phyloP scores from a whole-genome alignment of 129 eudicot species.

The Glebionis coronaria region DNA sequence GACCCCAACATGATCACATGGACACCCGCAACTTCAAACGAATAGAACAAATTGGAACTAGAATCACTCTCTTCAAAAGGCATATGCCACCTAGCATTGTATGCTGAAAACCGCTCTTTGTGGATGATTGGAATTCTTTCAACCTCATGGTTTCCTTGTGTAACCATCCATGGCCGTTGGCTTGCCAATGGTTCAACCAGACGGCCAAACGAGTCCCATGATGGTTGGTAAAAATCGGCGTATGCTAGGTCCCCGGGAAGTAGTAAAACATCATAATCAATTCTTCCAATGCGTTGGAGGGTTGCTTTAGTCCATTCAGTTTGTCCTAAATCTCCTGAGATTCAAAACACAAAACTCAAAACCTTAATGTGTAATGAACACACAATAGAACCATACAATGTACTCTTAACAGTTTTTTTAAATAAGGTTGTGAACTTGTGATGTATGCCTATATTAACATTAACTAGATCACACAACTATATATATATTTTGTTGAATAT shows the following conservation, averaged over 20 bases:
- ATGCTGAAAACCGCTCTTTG: conserved; percentile 39
- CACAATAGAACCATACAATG: too few species aligned
- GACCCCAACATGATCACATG: conserved; percentile 82
- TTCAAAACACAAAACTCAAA: too few species aligned
- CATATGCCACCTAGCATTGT: conserved; percentile 76
- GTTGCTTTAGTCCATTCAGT: conserved; percentile 70
- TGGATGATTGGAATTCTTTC: conserved; percentile 54
- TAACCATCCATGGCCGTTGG: conserved; percentile 87
- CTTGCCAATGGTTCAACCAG: conserved; percentile 67
- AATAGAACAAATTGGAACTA: conserved; percentile 57
- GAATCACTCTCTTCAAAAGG: conserved; percentile 76
- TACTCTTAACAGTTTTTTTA: neutral
- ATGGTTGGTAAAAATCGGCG: conserved; percentile 50
- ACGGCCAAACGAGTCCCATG: conserved; percentile 72
- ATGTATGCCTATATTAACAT: too few species aligned
- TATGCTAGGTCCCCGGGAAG: conserved; percentile 76
- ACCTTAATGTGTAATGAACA: neutral
- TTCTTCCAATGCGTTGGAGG: conserved; percentile 47
- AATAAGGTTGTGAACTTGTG: too few species aligned
- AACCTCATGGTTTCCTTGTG: conserved; percentile 81
- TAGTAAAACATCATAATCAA: conserved; percentile 54
- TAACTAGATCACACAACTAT: too few species aligned
- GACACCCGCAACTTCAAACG: conserved; percentile 61
- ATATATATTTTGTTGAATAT: too few species aligned
- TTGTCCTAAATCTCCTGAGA: conserved; percentile 78